These are phyloP conservation scores for Hsuehochloa calcarea DNA, from an alignment of 176 grass and related monocot genomes.

Conservation along the genomic window DNA sequence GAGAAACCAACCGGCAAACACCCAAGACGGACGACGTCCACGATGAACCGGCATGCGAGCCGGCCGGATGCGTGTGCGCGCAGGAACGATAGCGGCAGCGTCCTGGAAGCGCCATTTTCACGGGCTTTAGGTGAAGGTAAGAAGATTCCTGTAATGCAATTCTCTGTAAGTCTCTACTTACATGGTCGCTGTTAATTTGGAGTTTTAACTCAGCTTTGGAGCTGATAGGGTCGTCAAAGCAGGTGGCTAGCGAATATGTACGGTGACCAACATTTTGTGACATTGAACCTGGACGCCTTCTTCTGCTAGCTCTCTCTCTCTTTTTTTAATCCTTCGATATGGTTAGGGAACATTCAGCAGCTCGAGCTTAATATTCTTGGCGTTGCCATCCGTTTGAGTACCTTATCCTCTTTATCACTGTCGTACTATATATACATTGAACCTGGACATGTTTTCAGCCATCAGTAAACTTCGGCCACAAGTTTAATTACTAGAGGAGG, in stretches of 20 bases:
- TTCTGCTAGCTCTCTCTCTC: neutral
- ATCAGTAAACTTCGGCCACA: neutral
- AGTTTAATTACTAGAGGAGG: neutral
- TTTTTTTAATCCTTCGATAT: neutral
- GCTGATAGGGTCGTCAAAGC: neutral
- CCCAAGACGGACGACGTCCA: too few species aligned
- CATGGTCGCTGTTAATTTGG: neutral
- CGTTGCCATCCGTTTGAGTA: neutral
- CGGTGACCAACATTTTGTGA: neutral
- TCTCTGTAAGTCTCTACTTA: neutral
- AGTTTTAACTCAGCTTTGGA: neutral
- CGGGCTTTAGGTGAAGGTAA: too few species aligned
- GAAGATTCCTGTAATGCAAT: neutral
- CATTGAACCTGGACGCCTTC: constrained; percentile 25
- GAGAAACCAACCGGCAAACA: too few species aligned
- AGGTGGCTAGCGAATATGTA: neutral
- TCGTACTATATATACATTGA: neutral
- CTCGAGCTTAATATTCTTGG: neutral
- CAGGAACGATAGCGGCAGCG: too few species aligned
- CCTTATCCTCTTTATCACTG: neutral
- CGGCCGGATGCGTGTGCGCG: too few species aligned
- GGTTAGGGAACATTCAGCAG: neutral
- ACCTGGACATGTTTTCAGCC: constrained; percentile 11
- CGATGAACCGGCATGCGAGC: too few species aligned
- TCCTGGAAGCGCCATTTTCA: too few species aligned